Evolutionary conservation across 768 basidiomycete species (phyloP).

Genomic region (Cubamyces lactineus): DNA sequence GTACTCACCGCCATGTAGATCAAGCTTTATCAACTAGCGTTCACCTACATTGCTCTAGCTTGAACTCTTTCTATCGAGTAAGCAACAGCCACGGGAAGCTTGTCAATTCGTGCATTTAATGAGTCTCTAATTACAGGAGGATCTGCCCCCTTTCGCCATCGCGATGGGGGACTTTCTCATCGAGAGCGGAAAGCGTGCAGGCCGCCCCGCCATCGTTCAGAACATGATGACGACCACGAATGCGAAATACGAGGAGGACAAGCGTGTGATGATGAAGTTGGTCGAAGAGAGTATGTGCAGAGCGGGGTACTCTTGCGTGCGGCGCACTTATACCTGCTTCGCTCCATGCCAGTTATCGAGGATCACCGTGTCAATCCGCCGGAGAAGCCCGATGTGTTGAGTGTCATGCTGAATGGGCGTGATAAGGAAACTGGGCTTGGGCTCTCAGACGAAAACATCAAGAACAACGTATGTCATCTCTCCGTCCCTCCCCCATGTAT

Average conservation of each 20-base stretch:
- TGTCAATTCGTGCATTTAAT: background rate
- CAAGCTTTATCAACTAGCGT: background rate
- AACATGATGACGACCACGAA: slow-evolving; percentile 40
- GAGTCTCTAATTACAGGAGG: slow-evolving; percentile 28
- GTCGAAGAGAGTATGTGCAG: slow-evolving; percentile 42
- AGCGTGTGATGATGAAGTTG: slow-evolving; percentile 43
- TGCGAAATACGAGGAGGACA: slow-evolving; percentile 45
- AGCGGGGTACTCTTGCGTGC: background rate
- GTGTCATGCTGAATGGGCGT: slow-evolving; percentile 47
- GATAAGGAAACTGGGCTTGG: slow-evolving; percentile 48
- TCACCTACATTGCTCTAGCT: slow-evolving; percentile 26
- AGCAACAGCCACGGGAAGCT: background rate
- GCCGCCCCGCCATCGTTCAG: slow-evolving; percentile 40
- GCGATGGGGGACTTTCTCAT: slow-evolving; percentile 47
- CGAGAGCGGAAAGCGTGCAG: slow-evolving; percentile 41
- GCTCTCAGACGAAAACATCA: slow-evolving; percentile 46
- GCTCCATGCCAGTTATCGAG: slow-evolving; percentile 37
- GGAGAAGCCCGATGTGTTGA: slow-evolving; percentile 47
- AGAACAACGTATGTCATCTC: slow-evolving; percentile 40
- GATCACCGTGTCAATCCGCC: slow-evolving; percentile 42
- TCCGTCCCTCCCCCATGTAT: background rate
- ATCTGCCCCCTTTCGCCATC: slow-evolving; percentile 43
- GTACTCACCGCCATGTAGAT: background rate
- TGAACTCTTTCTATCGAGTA: slow-evolving; percentile 52
- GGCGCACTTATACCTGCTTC: background rate